Conservation (phyloP, 2,329 filamentous ascomycete genomes). For the Aspergillus novoparasiticus region DNA sequence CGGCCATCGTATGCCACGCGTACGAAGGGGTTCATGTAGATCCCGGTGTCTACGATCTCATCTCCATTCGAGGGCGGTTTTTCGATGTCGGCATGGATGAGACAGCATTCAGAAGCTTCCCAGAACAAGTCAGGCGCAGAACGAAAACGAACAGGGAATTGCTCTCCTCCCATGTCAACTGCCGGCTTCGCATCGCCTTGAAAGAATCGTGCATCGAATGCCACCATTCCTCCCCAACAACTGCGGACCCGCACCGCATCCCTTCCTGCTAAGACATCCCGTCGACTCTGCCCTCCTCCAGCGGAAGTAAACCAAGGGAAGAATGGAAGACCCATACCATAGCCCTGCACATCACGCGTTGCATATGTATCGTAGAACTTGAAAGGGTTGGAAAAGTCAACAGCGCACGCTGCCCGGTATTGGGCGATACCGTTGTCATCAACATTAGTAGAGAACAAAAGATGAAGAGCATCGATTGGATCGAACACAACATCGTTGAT, state of each 20-base stretch:
- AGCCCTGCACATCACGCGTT: conserved; percentile 70
- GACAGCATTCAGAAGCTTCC: conserved; percentile 68
- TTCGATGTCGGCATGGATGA: conserved; percentile 56
- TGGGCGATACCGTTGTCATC: conserved; percentile 54
- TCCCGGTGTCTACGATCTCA: conserved; percentile 53
- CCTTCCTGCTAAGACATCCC: conserved; percentile 62
- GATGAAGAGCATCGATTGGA: conserved; percentile 59
- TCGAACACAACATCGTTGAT: conserved; percentile 70
- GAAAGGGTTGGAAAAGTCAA: conserved; percentile 74
- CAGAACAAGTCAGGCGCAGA: conserved; percentile 61
- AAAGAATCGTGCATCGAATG: conserved; percentile 51
- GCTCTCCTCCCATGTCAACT: conserved; percentile 4
- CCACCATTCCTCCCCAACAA: conserved; percentile 77
- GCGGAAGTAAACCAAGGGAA: conserved; percentile 69
- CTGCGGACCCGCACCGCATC: conserved; percentile 68
- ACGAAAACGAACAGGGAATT: conserved; percentile 57
- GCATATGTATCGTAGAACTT: conserved; percentile 80
- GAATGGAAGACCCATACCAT: conserved; percentile 68
- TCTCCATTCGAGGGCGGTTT: conserved; percentile 33
- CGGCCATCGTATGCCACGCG: conserved; percentile 67
- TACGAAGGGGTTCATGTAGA: conserved; percentile 76
- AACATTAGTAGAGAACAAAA: conserved; percentile 63
- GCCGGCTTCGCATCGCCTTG: conserved; percentile 30
- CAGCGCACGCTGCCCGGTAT: conserved; percentile 71
- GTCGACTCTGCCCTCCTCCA: conserved; percentile 56